These are phyloP conservation scores for Schrenkiella parvula DNA, from an alignment of 345 rosid genomes.

Conservation along the genomic window DNA sequence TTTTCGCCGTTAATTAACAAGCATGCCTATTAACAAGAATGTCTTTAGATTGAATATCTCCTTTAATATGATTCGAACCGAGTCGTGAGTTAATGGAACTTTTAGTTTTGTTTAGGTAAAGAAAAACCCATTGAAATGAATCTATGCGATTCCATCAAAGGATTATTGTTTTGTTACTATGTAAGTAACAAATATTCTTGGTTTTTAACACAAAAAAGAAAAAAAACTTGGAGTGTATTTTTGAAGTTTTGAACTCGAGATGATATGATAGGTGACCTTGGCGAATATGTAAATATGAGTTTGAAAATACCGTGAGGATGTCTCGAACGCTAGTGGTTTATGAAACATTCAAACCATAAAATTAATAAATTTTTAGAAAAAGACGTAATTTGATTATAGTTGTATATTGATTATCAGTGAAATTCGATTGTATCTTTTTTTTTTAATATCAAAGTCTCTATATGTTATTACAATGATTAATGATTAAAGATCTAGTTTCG, in stretches of 20 bases:
- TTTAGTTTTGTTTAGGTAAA: constrained; percentile 3
- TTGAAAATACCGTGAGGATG: no score
- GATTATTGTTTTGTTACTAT: neutral
- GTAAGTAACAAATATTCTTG: no score
- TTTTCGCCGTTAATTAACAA: neutral
- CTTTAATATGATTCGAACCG: neutral
- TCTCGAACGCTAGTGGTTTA: neutral
- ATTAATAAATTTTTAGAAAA: neutral
- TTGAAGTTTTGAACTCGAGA: neutral
- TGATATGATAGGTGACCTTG: neutral
- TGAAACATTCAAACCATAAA: neutral
- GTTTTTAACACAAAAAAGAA: no score
- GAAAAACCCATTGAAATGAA: neutral
- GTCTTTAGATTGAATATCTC: neutral
- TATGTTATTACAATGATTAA: no score
- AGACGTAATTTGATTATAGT: neutral
- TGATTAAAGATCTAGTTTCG: no score
- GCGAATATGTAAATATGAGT: no score
- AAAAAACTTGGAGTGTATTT: neutral
- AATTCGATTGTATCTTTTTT: neutral
- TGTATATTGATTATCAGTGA: neutral
- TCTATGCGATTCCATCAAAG: neutral
- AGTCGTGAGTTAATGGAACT: constrained; percentile 8
- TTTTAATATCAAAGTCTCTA: neutral
- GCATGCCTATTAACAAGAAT: neutral